These are phyloP conservation scores for Chlamydomonas eustigma DNA, from an alignment of 139 green algal genomes.

Conservation along the genomic window DNA sequence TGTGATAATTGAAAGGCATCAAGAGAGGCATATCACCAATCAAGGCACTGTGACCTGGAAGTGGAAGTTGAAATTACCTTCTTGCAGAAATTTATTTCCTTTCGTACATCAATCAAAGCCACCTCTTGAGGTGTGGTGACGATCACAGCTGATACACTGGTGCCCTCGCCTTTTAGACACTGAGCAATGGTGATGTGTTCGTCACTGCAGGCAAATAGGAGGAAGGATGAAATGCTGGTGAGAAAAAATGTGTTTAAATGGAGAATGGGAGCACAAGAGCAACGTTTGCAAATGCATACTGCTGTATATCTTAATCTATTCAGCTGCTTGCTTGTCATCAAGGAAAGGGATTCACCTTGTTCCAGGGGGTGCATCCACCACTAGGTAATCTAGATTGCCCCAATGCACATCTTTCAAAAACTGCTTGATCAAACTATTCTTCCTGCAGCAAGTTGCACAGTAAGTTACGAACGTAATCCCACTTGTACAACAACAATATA, in stretches of 20 bases:
- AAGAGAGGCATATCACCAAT: too few relatives aligned
- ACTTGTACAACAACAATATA: too few relatives aligned
- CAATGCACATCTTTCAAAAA: slow-evolving; percentile 96
- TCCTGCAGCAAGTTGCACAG: too few relatives aligned
- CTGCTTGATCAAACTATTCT: slow-evolving; percentile 96
- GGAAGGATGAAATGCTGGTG: too few relatives aligned
- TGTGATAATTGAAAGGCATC: too few relatives aligned
- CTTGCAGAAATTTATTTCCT: slow-evolving; percentile 96
- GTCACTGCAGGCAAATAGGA: slow-evolving; percentile 62
- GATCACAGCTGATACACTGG: slow-evolving; percentile 33
- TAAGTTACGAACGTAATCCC: too few relatives aligned
- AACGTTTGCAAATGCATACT: too few relatives aligned
- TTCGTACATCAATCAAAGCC: slow-evolving; percentile 93
- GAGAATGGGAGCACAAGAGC: too few relatives aligned
- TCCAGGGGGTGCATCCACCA: slow-evolving; percentile 95
- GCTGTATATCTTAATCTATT: neutral
- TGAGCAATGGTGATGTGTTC: slow-evolving; percentile 98
- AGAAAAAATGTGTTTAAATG: too few relatives aligned
- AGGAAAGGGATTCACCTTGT: slow-evolving; percentile 41
- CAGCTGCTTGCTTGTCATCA: neutral
- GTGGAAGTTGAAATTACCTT: slow-evolving; percentile 84
- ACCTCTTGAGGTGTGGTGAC: slow-evolving; percentile 85
- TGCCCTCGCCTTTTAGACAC: slow-evolving; percentile 42
- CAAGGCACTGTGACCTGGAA: too few relatives aligned
- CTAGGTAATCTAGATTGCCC: slow-evolving; percentile 91